Evolutionary conservation across 768 basidiomycete species (phyloP).

Genomic region (Leccinellum luteum): DNA sequence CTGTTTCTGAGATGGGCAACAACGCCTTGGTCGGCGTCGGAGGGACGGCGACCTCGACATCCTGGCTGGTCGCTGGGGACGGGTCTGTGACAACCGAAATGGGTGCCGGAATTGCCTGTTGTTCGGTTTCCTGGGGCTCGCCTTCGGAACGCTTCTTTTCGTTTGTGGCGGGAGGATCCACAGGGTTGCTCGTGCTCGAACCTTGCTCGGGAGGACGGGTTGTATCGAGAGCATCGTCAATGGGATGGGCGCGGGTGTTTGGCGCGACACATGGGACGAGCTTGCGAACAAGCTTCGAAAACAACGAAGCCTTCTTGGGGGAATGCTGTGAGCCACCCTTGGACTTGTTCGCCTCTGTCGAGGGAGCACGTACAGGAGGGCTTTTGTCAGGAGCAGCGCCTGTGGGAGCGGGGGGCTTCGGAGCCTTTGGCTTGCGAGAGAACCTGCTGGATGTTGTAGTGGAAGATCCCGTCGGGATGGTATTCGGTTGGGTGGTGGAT

Average conservation of each 20-base stretch:
- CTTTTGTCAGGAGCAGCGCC: slow-evolving; percentile 24
- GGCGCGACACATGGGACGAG: slow-evolving; percentile 68
- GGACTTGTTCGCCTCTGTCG: slow-evolving; percentile 34
- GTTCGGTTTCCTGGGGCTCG: slow-evolving; percentile 34
- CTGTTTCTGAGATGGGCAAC: slow-evolving; percentile 71
- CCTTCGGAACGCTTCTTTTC: slow-evolving; percentile 29
- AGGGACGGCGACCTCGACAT: slow-evolving; percentile 42
- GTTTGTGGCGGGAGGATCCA: slow-evolving; percentile 19
- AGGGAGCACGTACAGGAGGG: slow-evolving; percentile 34
- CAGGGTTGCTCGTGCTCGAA: slow-evolving; percentile 20
- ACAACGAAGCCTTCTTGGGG: slow-evolving; percentile 49
- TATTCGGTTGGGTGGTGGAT: slow-evolving; percentile 41
- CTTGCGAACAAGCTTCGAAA: slow-evolving; percentile 57
- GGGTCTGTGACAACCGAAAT: slow-evolving; percentile 22
- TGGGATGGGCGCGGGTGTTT: slow-evolving; percentile 42
- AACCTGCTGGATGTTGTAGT: slow-evolving; percentile 26
- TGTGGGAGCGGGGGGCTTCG: slow-evolving; percentile 16
- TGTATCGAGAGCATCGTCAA: slow-evolving; percentile 37
- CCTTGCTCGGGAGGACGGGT: slow-evolving; percentile 18
- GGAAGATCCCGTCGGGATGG: slow-evolving; percentile 24
- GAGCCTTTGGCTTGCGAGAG: slow-evolving; percentile 27
- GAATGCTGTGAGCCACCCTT: slow-evolving; percentile 33
- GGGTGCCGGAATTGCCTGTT: slow-evolving; percentile 31
- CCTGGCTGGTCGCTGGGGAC: slow-evolving; percentile 21
- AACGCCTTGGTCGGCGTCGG: slow-evolving; percentile 46